Conservation (phyloP, 2,329 filamentous ascomycete species). For the Dactylellina drechsleri region DNA sequence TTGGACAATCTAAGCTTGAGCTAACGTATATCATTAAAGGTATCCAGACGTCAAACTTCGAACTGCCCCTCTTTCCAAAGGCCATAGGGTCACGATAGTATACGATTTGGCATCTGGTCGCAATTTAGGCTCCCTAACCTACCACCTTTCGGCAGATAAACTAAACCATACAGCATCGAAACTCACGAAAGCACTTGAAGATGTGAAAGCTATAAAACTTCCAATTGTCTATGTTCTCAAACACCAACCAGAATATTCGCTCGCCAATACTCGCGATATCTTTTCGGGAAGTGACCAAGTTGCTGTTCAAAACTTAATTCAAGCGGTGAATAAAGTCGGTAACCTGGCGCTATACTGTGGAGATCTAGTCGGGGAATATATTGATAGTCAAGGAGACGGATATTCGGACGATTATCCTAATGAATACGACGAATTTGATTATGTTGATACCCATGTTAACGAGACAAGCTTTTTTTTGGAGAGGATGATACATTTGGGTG, state of each 20-base stretch:
- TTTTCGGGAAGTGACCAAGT: background rate
- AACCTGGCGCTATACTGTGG: conserved; percentile 13
- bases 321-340: conserved; percentile 10
- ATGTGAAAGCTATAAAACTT: conserved; percentile 1
- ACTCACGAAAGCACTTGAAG: conserved; percentile 2
- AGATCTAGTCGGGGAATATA: conserved; percentile 6
- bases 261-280: background rate
- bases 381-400: background rate
- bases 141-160: background rate
- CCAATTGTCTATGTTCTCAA: conserved; percentile 15
- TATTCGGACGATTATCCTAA: background rate
- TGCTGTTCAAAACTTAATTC: conserved; percentile 11
- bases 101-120: conserved; percentile 3
- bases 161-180: background rate
- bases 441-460: background rate
- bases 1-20: background rate
- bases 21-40: conserved; percentile 2
- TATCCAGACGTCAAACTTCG: conserved; percentile 6
- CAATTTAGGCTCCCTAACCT: background rate
- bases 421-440: conserved; percentile 6
- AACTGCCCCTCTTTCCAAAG: background rate
- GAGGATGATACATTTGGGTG: conserved; percentile 8
- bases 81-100: conserved; percentile 22
- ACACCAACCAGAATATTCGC: background rate
- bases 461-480: background rate